phyloP scores from a whole-genome alignment of 768 basidiomycete species.

The Cystoderma amianthinum region DNA sequence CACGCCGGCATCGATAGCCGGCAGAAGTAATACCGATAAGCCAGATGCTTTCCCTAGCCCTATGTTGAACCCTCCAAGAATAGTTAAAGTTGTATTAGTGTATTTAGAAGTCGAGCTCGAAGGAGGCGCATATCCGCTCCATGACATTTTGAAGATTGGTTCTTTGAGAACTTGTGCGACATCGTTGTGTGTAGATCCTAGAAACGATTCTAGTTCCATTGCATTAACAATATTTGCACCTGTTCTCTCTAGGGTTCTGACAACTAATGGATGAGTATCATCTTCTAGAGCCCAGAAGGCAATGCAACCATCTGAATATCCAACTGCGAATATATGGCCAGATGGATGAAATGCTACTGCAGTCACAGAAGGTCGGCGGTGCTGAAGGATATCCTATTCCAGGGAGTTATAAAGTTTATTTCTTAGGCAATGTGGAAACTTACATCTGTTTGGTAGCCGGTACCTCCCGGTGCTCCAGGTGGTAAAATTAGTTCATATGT shows the following conservation, averaged over 20 bases:
- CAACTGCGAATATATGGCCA: constrained; percentile 71
- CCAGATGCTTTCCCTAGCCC: constrained; percentile 47
- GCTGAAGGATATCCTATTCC: constrained; percentile 56
- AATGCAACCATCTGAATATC: constrained; percentile 77
- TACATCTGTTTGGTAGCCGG: constrained; percentile 52
- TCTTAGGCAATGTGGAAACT: constrained; percentile 8
- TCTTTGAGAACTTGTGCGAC: constrained; percentile 34
- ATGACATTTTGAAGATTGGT: constrained; percentile 81
- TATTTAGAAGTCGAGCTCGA: constrained; percentile 59
- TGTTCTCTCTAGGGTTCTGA: constrained; percentile 55
- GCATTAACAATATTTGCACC: constrained; percentile 52
- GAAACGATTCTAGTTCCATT: constrained; percentile 33
- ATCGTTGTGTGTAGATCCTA: constrained; percentile 13
- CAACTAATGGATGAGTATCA: constrained; percentile 66
- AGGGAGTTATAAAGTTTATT: background rate
- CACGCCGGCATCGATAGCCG: constrained; percentile 52
- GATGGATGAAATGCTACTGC: constrained; percentile 68
- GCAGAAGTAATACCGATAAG: constrained; percentile 63
- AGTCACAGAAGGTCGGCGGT: constrained; percentile 65
- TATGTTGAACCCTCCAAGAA: constrained; percentile 77
- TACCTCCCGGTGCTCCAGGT: constrained; percentile 79
- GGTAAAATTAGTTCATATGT: constrained; percentile 66
- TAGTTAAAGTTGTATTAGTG: constrained; percentile 64
- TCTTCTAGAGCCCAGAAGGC: constrained; percentile 82
- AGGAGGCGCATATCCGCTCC: constrained; percentile 76